Base-by-base conservation (phyloP, 441 rosid species). In the Populus hybrid region DNA sequence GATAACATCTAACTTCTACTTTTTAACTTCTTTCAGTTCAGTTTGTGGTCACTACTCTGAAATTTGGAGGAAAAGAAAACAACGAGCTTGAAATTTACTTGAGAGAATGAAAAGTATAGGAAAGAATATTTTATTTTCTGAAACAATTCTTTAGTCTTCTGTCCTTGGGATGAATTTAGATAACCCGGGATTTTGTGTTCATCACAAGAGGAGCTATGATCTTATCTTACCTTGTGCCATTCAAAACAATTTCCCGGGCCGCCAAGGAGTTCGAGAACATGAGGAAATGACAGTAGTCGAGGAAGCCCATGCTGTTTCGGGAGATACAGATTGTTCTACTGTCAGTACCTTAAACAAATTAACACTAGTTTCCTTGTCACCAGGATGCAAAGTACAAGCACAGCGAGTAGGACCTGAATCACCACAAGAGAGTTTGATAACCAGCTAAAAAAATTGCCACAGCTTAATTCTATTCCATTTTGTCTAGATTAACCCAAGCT, bases 401-500 rank as follows among this genome's bases (percentile, higher is more conserved):
- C 61, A 54, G n/a, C 61, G 18, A 18, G 21, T 54, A 54, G 61
- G 61, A 6, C n/a, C 32, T 65, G 68, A 26, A 65, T 65, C 68
- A 10, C 21, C 61, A 6, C 61, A 35, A n/a, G 12, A 30, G 75
- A 72, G n/a, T 11, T 14, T 20, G 18, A 63, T 36, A 63, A 23
- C 32, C 76, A 20, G 68, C 68, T 24, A 34, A 34, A 30, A 34
- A 10, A 57, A 3, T 11, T 16, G 32, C 54, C 10, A 63, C 11
- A 50, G 10, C 11, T 36, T 38, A 28, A 40, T 74, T 70, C 74
- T 68, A 79, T 63, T 76, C 72, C 71, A 67, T 68, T 77, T 73
- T 38, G 35, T 67, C 18, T 26, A 28, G 65, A 21, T 38, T 21
- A 65, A 72, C 38, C 72, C 26, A 63, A 26, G 73, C 10, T 68